These are phyloP conservation scores for Lizanozyma gosingica DNA, from an alignment of 1,139 yeast genomes.

Conservation along the genomic window DNA sequence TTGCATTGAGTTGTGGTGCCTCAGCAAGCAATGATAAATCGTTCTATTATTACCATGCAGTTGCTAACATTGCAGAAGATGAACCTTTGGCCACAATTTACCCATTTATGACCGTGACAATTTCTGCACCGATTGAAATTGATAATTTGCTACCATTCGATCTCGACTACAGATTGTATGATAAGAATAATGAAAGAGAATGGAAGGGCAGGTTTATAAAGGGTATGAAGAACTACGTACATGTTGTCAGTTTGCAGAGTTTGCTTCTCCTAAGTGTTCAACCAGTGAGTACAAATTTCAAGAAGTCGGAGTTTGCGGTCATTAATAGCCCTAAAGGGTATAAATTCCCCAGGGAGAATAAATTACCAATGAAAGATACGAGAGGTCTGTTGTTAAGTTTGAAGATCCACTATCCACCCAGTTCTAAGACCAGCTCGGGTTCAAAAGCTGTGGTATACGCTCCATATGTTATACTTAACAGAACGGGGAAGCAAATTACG, in stretches of 20 bases:
- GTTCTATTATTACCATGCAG: constrained; percentile 63
- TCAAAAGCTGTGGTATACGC: constrained; percentile 62
- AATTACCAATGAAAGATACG: constrained; percentile 37
- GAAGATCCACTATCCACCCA: constrained; percentile 50
- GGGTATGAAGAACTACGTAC: constrained; percentile 66
- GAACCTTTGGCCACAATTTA: constrained; percentile 70
- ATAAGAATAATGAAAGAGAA: constrained; percentile 62
- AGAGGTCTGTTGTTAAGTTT: constrained; percentile 65
- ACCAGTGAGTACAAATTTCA: constrained; percentile 57
- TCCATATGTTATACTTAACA: constrained; percentile 77
- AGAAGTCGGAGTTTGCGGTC: constrained; percentile 72
- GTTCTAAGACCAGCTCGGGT: constrained; percentile 38
- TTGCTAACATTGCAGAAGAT: constrained; percentile 50
- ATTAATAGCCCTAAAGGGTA: constrained; percentile 53
- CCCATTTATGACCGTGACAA: constrained; percentile 72
- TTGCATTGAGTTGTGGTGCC: constrained; percentile 53
- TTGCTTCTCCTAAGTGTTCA: constrained; percentile 64
- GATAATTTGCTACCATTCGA: constrained; percentile 84
- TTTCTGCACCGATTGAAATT: constrained; percentile 82
- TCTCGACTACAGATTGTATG: constrained; percentile 65
- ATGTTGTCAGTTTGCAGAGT: constrained; percentile 69
- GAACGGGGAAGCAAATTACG: constrained; percentile 61
- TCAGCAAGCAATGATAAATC: constrained; percentile 26
- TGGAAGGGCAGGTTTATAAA: constrained; percentile 55
- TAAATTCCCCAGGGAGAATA: constrained; percentile 48